These are phyloP conservation scores for Hysterangium stoloniferum DNA, from an alignment of 768 basidiomycete species.

Conservation along the genomic window DNA sequence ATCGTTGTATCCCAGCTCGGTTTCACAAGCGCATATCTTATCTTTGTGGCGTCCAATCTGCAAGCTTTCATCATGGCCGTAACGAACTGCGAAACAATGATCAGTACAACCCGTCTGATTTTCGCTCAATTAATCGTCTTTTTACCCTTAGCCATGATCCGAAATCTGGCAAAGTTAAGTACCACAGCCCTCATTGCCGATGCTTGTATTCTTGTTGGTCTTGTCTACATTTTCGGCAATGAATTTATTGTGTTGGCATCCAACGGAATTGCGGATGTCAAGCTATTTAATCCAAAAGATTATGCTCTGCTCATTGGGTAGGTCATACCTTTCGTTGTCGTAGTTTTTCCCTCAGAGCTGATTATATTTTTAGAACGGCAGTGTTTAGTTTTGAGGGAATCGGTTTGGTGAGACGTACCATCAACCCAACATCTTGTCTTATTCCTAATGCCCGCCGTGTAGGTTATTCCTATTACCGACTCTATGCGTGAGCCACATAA, in stretches of 20 bases:
- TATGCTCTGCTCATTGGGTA: constrained; percentile 92
- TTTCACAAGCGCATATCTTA: constrained; percentile 86
- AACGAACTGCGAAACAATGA: constrained; percentile 59
- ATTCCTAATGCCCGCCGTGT: neutral
- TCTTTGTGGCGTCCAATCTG: constrained; percentile 91
- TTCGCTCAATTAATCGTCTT: constrained; percentile 78
- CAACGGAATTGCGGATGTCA: constrained; percentile 69
- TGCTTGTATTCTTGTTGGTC: constrained; percentile 85
- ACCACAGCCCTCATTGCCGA: constrained; percentile 90
- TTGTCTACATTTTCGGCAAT: constrained; percentile 81
- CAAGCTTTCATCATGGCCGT: constrained; percentile 81
- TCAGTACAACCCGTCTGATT: constrained; percentile 73
- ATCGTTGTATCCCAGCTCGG: constrained; percentile 88
- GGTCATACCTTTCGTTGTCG: constrained; percentile 19
- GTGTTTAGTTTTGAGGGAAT: constrained; percentile 99
- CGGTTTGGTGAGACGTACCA: constrained; percentile 54
- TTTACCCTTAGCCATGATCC: constrained; percentile 80
- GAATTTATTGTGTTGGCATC: constrained; percentile 64
- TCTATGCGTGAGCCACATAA: constrained; percentile 93
- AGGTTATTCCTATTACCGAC: constrained; percentile 94
- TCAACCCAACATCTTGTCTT: neutral
- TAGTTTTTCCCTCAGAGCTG: constrained; percentile 5
- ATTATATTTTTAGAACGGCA: constrained; percentile 56
- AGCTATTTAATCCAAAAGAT: constrained; percentile 81
- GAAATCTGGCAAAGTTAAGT: constrained; percentile 92